phyloP scores from a whole-genome alignment of 768 basidiomycete genomes.

The Leccinum aurantiacum region DNA sequence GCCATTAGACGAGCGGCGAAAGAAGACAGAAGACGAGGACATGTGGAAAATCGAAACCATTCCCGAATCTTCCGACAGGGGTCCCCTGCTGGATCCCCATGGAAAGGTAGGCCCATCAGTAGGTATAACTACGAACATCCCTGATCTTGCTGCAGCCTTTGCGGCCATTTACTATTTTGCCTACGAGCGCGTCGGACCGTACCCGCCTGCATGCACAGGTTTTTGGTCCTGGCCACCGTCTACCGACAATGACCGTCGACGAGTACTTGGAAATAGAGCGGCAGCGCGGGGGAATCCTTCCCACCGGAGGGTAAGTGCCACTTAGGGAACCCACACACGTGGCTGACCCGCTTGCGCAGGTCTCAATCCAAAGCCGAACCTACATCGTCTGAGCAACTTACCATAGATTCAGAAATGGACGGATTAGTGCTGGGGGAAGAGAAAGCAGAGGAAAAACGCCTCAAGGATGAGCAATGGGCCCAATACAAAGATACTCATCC shows the following conservation, averaged over 20 bases:
- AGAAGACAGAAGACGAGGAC: constrained; percentile 43
- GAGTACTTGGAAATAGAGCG: constrained; percentile 89
- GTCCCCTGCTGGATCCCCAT: constrained; percentile 67
- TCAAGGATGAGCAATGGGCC: constrained; percentile 92
- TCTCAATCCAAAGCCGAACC: constrained; percentile 62
- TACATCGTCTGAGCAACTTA: constrained; percentile 77
- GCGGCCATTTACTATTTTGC: constrained; percentile 90
- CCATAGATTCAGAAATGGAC: constrained; percentile 80
- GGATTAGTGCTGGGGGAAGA: constrained; percentile 67
- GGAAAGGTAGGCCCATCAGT: constrained; percentile 60
- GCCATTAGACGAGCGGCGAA: constrained; percentile 38
- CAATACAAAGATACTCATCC: constrained; percentile 82
- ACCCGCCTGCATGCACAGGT: constrained; percentile 75
- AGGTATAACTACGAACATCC: not conserved
- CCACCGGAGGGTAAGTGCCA: constrained; percentile 76
- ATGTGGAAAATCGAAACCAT: constrained; percentile 76
- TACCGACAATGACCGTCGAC: constrained; percentile 96
- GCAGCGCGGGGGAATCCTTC: constrained; percentile 81
- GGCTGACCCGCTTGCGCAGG: constrained; percentile 37
- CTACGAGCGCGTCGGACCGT: constrained; percentile 66
- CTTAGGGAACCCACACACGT: not conserved
- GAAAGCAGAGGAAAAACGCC: constrained; percentile 72
- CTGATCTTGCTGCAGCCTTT: constrained; percentile 56
- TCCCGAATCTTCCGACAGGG: constrained; percentile 45
- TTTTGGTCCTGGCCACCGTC: constrained; percentile 76